Conservation (phyloP, 2,329 filamentous ascomycete genomes). For the Alternaria consortialis region DNA sequence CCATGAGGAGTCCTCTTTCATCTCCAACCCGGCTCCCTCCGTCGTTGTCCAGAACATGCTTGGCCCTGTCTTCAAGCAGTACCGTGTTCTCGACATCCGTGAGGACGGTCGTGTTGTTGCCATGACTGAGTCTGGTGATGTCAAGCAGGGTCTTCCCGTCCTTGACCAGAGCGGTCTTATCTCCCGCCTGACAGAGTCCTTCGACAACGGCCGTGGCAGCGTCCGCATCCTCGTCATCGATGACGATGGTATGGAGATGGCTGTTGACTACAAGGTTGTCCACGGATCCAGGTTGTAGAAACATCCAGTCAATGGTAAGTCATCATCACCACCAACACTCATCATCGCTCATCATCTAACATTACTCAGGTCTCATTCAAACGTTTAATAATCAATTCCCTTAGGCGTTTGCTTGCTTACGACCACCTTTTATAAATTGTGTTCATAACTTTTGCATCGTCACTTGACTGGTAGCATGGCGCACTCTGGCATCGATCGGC, state of each 20-base stretch:
- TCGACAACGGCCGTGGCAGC: conserved; percentile 90
- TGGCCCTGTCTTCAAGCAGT: conserved; percentile 99
- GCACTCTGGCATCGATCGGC: conserved; percentile 24
- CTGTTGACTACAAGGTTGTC: conserved; percentile 98
- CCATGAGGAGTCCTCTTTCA: conserved; percentile 97
- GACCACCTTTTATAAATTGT: conserved; percentile 45
- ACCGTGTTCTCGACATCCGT: conserved; percentile 97
- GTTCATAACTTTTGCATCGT: conserved; percentile 50
- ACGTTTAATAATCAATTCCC: conserved; percentile 42
- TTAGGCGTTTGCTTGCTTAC: conserved; percentile 46
- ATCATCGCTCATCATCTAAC: conserved; percentile 23
- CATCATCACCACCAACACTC: neutral
- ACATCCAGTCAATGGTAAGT: conserved; percentile 43
- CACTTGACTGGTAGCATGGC: conserved; percentile 33
- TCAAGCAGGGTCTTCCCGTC: conserved; percentile 94
- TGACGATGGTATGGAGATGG: conserved; percentile 91
- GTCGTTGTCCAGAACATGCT: conserved; percentile 99
- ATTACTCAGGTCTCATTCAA: conserved; percentile 35
- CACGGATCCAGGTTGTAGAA: conserved; percentile 75
- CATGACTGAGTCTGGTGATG: conserved; percentile 99
- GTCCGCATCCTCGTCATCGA: conserved; percentile 96
- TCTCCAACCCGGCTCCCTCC: conserved; percentile 95
- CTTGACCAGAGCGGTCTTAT: conserved; percentile 94
- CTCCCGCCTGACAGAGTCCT: conserved; percentile 80
- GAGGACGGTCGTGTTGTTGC: conserved; percentile 83